Evolutionary conservation across 345 rosid genomes (phyloP), one percentile per base, ranked within the genome.

Genomic region (Citrus reticulata): DNA sequence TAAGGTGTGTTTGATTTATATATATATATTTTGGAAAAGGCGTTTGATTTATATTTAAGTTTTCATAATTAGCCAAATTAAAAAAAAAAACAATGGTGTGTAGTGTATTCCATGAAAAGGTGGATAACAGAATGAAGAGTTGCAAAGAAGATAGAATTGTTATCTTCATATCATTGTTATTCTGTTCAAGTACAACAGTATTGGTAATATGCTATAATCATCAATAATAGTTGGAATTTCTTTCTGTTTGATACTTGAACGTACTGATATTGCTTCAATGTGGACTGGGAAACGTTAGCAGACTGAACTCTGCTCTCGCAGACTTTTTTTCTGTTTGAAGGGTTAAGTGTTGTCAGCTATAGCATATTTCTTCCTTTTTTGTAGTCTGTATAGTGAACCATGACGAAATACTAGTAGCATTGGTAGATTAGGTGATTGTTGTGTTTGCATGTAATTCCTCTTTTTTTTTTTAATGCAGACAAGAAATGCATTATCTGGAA

Each of bases 401-500:
- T 46, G 9, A 17, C 27, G 58, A 66, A 75, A 20, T 75, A 49
- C 22, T 64, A 46, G 8, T 74, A 7, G 29, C 46, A 9, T 68
- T 57, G 59, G 29, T 66, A 57, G 40, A 24, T 32, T 14, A 67
- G 35, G 16, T 51, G 49, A 54, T 34, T 34, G 61, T 58, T 57
- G 11, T 78, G 11, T 49, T 2, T 17, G 22, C 20, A 27, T 34
- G 55, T 40, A 27, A 37, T 78, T 35, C 37, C 7, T 35, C 37
- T 1, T 4, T 29, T 13, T 9, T 46, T 19, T 75, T 64, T 57
- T 69, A 54, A 68, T 76, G 86, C 95, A 97, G 99, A 94, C 99
- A 54, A 91, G 99, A 83, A 97, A 94, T 88, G 99, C 98, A 84
- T 86, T 97, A 73, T 97, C 99, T 46, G 98, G 98, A 83, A 94